Conservation (phyloP, 2,329 filamentous ascomycete genomes). For the Paracamarosporium sp. region DNA sequence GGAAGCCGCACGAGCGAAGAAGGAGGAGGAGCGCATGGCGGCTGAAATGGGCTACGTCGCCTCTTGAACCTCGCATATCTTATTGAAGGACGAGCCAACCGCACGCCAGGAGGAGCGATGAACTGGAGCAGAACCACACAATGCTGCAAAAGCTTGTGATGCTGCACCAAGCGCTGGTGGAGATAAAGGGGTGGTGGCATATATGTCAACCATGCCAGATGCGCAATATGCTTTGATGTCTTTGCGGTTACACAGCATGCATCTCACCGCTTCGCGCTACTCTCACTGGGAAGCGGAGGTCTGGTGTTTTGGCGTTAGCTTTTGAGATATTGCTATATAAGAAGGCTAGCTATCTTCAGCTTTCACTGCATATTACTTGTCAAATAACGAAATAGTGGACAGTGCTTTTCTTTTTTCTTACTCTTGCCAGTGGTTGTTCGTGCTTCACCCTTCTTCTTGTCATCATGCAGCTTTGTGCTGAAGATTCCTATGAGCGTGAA, state of each 20-base stretch:
- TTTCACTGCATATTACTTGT: neutral
- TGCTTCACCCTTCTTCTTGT: too few relatives aligned
- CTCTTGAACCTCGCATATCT: constrained; percentile 19
- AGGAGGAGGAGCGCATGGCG: constrained; percentile 74
- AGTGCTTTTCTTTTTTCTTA: too few relatives aligned
- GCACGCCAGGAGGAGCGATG: constrained; percentile 8
- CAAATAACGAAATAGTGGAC: too few relatives aligned
- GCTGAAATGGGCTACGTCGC: constrained; percentile 23
- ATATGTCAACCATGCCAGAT: neutral
- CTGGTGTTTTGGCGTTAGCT: constrained; percentile 6
- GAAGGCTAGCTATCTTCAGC: neutral
- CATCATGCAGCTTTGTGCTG: too few relatives aligned
- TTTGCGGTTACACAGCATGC: constrained; percentile 3
- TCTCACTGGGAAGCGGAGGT: constrained; percentile 4
- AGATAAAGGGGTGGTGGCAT: neutral
- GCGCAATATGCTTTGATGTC: neutral
- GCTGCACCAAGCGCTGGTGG: constrained; percentile 13
- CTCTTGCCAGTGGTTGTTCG: too few relatives aligned
- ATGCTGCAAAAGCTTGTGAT: constrained; percentile 44
- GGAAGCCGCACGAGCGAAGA: constrained; percentile 73
- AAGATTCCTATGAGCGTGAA: too few relatives aligned
- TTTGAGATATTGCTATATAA: neutral
- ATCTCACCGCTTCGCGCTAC: constrained; percentile 4
- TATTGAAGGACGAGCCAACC: neutral
- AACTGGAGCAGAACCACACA: constrained; percentile 23